These are phyloP conservation scores for Collybia mongolica DNA, from an alignment of 768 basidiomycete genomes.

Conservation along the genomic window DNA sequence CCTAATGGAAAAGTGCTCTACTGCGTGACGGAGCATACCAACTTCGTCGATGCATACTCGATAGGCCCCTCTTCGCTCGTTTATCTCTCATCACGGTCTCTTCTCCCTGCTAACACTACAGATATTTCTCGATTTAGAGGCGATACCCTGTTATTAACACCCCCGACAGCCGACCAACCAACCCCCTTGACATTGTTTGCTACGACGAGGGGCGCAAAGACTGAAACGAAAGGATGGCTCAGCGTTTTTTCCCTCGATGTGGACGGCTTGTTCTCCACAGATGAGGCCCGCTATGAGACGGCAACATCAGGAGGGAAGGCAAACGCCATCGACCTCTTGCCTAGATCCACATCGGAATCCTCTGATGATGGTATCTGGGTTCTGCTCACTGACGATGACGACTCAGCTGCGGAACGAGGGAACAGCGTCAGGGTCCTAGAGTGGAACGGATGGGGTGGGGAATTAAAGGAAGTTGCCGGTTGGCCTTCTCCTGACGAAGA, in stretches of 20 bases:
- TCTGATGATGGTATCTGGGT: slow-evolving; percentile 40
- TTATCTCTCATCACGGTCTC: slow-evolving; percentile 29
- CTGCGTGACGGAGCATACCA: slow-evolving; percentile 52
- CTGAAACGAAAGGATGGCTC: slow-evolving; percentile 39
- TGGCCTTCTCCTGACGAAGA: slow-evolving; percentile 33
- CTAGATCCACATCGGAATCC: slow-evolving; percentile 21
- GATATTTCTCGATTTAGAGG: slow-evolving; percentile 32
- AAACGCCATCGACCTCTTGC: slow-evolving; percentile 44
- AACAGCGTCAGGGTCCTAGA: slow-evolving; percentile 46
- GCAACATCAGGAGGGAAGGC: slow-evolving; percentile 51
- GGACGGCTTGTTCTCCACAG: slow-evolving; percentile 30
- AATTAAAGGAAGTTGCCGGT: slow-evolving; percentile 36
- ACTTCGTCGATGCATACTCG: slow-evolving; percentile 42
- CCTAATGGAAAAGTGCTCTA: slow-evolving; percentile 51
- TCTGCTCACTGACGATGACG: slow-evolving; percentile 48
- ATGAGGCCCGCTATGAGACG: slow-evolving; percentile 38
- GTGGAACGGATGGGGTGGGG: slow-evolving; percentile 46
- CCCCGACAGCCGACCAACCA: slow-evolving; percentile 31
- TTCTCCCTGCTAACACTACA: slow-evolving; percentile 23
- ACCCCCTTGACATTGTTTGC: slow-evolving; percentile 40
- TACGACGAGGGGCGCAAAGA: slow-evolving; percentile 43
- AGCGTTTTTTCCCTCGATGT: slow-evolving; percentile 39
- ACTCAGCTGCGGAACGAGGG: slow-evolving; percentile 24
- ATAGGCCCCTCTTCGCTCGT: slow-evolving; percentile 30
- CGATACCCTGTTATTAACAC: slow-evolving; percentile 44